Base-by-base conservation (phyloP, 768 basidiomycete genomes). In the Amanita phalloides region DNA sequence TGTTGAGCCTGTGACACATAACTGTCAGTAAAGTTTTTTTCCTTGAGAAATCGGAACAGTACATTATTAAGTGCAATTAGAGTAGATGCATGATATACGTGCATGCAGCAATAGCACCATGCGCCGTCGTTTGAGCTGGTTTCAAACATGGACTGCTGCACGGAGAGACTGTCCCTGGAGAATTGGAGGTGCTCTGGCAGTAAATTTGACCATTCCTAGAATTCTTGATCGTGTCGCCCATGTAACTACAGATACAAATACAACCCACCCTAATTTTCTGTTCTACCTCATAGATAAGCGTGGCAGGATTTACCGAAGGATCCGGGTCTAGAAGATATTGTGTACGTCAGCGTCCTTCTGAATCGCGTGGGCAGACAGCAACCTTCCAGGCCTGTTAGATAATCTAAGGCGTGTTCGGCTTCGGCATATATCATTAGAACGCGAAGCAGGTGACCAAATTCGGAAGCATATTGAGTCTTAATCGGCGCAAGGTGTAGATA, bases 51-150 rank as follows among this genome's bases (percentile, higher is more conserved):
- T 57, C 52, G 52, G 51, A 45, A 55, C 72, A 77, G 67, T 59
- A 88, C 87, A 64, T 74, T 71, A 57, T 77, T 75, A 36, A 90
- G 61, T 17, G 78, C 81, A 49, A 89, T 71, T 30, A 75, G 68
- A 58, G 79, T 81, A 53, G 82, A 83, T 38, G 83, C 84, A 57
- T 90, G 78, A 55, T 84, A 69, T 42, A 79, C 71, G 62, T 91
- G 87, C 72, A 88, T 84, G 61, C 73, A 73, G 56, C 78, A 85
- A 67, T 78, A 91, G 58, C 82, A 86, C 89, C 88, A 90, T 8
- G 86, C 84, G 43, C 87, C 84, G 26, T 76, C 76, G 58, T 86
- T 88, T 13, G 84, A 83, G 58, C 77, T 79, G 20, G 87, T 89
- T 60, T 87, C 86, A 57, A 89, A 84, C 78, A 87, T 86, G 14